Evolutionary conservation across 2,329 filamentous ascomycete genomes (phyloP).

Genomic region (Pseudogymnoascus sp.): DNA sequence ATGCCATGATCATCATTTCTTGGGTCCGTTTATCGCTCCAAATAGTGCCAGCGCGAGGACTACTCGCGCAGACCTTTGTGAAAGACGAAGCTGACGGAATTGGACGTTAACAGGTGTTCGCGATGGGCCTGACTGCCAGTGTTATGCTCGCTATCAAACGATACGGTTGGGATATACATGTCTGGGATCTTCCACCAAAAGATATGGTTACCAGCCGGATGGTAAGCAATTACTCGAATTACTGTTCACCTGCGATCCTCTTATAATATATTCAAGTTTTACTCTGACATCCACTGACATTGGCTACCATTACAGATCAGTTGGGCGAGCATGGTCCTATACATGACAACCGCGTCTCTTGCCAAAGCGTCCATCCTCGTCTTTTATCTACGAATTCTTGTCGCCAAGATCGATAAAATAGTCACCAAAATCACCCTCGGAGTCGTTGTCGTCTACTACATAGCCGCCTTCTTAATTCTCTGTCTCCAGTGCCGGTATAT

Average conservation of each 20-base stretch:
- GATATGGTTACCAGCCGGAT: neutral
- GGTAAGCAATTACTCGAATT: neutral
- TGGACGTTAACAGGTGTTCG: conserved; percentile 23
- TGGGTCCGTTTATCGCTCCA: conserved; percentile 26
- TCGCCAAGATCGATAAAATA: neutral
- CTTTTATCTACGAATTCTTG: conserved; percentile 12
- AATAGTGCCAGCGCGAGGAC: neutral
- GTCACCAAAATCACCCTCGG: neutral
- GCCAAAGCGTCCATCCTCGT: conserved; percentile 12
- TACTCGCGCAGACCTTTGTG: too few species aligned
- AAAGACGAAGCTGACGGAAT: neutral
- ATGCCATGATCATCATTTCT: conserved; percentile 38
- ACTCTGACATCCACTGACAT: neutral
- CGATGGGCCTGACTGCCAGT: conserved; percentile 30
- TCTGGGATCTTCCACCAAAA: conserved; percentile 30
- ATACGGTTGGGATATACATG: conserved; percentile 33
- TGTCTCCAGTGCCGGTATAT: conserved; percentile 8
- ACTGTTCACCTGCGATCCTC: neutral
- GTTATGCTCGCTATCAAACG: conserved; percentile 28
- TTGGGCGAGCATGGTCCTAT: conserved; percentile 9
- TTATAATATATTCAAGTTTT: neutral
- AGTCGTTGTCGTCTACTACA: neutral
- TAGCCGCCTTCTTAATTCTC: neutral
- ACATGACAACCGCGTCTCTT: conserved; percentile 6
- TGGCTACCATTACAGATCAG: neutral